Conservation (phyloP, 2,329 filamentous ascomycete genomes). For the Cryphonectria carpinicola region DNA sequence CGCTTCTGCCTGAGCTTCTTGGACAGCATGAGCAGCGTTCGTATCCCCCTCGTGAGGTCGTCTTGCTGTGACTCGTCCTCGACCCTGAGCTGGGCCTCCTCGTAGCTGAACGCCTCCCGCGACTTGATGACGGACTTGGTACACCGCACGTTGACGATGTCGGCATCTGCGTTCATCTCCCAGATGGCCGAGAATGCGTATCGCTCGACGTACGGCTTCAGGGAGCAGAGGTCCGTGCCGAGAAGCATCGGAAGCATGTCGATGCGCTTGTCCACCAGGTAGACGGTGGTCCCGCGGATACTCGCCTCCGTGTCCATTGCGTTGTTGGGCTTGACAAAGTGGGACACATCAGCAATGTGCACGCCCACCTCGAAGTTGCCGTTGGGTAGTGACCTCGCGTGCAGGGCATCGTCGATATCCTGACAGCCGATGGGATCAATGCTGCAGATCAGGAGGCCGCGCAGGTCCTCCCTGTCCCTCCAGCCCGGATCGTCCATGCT, state of each 20-base stretch:
- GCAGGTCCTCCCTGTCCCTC: conserved; percentile 81
- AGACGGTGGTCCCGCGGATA: conserved; percentile 92
- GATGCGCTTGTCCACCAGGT: conserved; percentile 97
- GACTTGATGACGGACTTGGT: conserved; percentile 98
- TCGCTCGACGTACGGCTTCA: conserved; percentile 97
- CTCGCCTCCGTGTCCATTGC: conserved; percentile 97
- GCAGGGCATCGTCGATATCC: conserved; percentile 96
- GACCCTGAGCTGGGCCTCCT: conserved; percentile 91
- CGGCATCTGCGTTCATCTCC: conserved; percentile 85
- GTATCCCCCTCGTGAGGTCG: conserved; percentile 87
- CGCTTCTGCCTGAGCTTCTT: conserved; percentile 94
- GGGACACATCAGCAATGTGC: conserved; percentile 98
- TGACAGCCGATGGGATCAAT: conserved; percentile 96
- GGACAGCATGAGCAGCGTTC: conserved; percentile 82
- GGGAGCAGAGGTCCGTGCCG: conserved; percentile 92
- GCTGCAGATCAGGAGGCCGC: conserved; percentile 89
- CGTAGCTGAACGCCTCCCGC: conserved; percentile 95
- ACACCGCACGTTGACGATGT: conserved; percentile 84
- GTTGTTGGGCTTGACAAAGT: conserved; percentile 96
- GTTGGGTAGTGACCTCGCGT: conserved; percentile 82
- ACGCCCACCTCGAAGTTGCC: conserved; percentile 96
- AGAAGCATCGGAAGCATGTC: conserved; percentile 98
- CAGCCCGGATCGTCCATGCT: conserved; percentile 82
- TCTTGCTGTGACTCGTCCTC: conserved; percentile 88
- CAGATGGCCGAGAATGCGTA: conserved; percentile 85